A percentile compares a stretch with the other conserved stretches of the same genome.
phyloP scores from a whole-genome alignment of 129 eudicot genomes.

The Mikania micrantha region DNA sequence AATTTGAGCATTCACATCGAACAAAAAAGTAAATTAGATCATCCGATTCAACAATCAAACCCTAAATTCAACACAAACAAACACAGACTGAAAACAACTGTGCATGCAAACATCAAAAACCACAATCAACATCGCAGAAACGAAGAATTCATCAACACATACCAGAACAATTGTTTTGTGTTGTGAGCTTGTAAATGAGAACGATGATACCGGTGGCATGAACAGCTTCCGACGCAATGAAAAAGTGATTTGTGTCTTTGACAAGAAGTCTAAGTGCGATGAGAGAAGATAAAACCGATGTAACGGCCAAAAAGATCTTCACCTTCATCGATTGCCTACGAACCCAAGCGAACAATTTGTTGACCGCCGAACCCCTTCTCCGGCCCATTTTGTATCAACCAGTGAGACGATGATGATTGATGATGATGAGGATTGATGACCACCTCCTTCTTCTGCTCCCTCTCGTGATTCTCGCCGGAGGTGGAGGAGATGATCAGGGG shows the following conservation, averaged over 20 bases:
- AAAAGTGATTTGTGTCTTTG: slow-evolving; percentile 51
- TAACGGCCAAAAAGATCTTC: slow-evolving; percentile 45
- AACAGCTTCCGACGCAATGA: slow-evolving; percentile 62
- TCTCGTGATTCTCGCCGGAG: slow-evolving; percentile 3
- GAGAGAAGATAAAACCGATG: slow-evolving; percentile 34
- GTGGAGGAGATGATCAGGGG: slow-evolving; percentile 6
- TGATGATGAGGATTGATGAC: no score
- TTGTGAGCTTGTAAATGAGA: slow-evolving; percentile 72
- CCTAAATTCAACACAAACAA: background rate
- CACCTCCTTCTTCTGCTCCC: slow-evolving; percentile 8
- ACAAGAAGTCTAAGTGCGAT: slow-evolving; percentile 52
- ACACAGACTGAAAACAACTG: background rate
- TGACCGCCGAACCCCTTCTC: slow-evolving; percentile 64
- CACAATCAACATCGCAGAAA: no score
- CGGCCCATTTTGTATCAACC: slow-evolving; percentile 35
- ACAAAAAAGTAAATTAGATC: background rate
- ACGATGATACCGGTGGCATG: slow-evolving; percentile 72
- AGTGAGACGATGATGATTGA: background rate
- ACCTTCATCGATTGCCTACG: slow-evolving; percentile 67
- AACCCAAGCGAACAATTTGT: slow-evolving; percentile 66
- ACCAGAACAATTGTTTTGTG: slow-evolving; percentile 81
- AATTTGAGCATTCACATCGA: background rate
- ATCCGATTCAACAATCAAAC: background rate
- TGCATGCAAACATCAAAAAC: background rate
- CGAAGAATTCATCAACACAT: background rate